Evolutionary conservation across 2,329 filamentous ascomycete genomes (phyloP), one percentile per base, ranked within the genome.

Genomic region (Penicillium sp.): DNA sequence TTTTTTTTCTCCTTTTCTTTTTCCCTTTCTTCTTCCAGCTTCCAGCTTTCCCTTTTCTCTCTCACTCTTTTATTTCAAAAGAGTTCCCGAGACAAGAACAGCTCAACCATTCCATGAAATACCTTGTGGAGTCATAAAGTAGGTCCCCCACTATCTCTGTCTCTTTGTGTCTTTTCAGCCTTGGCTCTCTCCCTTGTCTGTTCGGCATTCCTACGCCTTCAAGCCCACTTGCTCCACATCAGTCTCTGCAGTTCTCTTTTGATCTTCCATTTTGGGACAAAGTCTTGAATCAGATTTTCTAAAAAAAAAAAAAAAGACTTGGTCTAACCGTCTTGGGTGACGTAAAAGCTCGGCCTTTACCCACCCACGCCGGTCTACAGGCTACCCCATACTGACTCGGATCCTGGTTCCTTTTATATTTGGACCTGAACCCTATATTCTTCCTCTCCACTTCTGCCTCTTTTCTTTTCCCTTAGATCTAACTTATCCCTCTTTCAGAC

Each of bases 371-470:
- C 40, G 52, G 53, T 50, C 54, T 49, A 56, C 62, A 60, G 62
- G 60, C 62, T 67, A 65, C 64, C 63, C 63, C 61, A 62, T 66
- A 66, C 58, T 62, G 55, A 57, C 50, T 60, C 56, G 60, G 52
- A 61, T 64, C 59, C 58, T 61, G 62, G 50, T 62, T 60, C 59
- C 54, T 66, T 50, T 66, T 67, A 67, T 67, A 67, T 64, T 57
- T 62, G 57, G 41, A 49, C 63, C 58, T 54, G 56, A 53, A 52
- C 57, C 59, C 58, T 55, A 58, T 50, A 54, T 56, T 43, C 31
- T 29, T 23, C 33, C 60, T 59, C 62, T 64, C 58, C 53, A 59
- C 60, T 62, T 60, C 40, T 42, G 53, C 38, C 55, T 60, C 46
- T 57, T 62, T 58, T 42, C 52, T 58, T 53, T 54, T 54, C 25